phyloP scores from a whole-genome alignment of 2,329 filamentous ascomycete genomes.

The Diaporthe destruens region DNA sequence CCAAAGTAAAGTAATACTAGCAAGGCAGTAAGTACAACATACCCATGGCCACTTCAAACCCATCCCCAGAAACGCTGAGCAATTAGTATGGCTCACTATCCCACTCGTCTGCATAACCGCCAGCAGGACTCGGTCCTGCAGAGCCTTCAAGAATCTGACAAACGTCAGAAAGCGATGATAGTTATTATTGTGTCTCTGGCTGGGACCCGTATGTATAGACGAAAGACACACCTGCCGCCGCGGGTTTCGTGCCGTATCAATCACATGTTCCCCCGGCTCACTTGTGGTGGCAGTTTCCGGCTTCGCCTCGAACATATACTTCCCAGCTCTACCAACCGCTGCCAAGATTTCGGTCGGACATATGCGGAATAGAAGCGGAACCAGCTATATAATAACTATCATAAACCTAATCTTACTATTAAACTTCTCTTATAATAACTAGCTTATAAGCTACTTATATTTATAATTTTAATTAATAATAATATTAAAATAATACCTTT shows the following conservation, averaged over 20 bases:
- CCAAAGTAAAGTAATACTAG: not conserved
- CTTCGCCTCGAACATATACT: conserved; percentile 58
- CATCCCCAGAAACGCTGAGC: not conserved
- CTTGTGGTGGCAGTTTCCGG: not conserved
- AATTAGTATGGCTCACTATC: not conserved
- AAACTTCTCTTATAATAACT: too few relatives aligned
- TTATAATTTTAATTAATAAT: too few relatives aligned
- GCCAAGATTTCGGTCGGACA: conserved; percentile 62
- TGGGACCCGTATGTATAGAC: not conserved
- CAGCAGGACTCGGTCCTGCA: not conserved
- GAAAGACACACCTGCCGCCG: accelerated
- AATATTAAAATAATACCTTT: too few relatives aligned
- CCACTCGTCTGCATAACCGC: not conserved
- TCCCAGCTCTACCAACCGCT: conserved; percentile 64
- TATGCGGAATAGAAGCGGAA: too few relatives aligned
- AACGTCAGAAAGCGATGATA: not conserved
- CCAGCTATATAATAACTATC: too few relatives aligned
- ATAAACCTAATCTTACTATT: too few relatives aligned
- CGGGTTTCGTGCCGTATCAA: not conserved
- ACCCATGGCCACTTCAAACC: not conserved
- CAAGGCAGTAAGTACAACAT: too few relatives aligned
- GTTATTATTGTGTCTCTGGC: conserved; percentile 12
- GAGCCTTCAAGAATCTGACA: conserved; percentile 4
- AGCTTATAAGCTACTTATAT: too few relatives aligned
- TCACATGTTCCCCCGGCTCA: not conserved